A percentile compares a stretch with the other conserved stretches of the same genome.
These are phyloP conservation scores for Saccharata proteae DNA, from an alignment of 2,329 filamentous ascomycete species.

Conservation along the genomic window DNA sequence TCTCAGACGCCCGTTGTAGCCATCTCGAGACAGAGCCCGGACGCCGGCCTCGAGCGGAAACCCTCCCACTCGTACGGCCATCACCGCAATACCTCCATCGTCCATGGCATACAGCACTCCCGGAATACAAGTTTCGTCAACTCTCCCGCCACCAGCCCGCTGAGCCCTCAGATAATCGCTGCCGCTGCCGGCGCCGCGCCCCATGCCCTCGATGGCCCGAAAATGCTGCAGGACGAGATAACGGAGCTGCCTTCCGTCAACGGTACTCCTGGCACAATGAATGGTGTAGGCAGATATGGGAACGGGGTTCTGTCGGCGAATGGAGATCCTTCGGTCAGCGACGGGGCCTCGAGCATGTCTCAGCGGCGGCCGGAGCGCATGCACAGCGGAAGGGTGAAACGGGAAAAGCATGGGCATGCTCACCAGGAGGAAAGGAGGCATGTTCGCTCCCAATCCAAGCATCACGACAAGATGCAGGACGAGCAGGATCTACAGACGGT, in stretches of 20 bases:
- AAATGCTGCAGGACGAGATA: constrained; percentile 28
- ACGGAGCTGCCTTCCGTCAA: constrained; percentile 23
- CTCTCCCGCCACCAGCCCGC: constrained; percentile 61
- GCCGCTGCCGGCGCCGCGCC: constrained; percentile 17
- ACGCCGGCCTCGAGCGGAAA: constrained; percentile 35
- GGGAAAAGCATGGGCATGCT: no score
- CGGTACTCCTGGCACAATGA: constrained; percentile 13
- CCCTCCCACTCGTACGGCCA: constrained; percentile 59
- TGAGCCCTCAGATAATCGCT: constrained; percentile 78
- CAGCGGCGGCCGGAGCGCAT: constrained; percentile 31
- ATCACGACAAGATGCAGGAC: constrained; percentile 50
- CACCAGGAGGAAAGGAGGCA: no score
- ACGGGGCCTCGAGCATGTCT: constrained; percentile 8
- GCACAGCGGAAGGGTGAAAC: constrained; percentile 48
- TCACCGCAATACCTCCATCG: constrained; percentile 92
- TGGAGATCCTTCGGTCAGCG: constrained; percentile 11
- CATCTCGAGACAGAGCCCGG: constrained; percentile 23
- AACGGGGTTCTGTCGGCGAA: constrained; percentile 7
- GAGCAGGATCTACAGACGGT: constrained; percentile 77
- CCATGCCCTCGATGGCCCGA: constrained; percentile 24
- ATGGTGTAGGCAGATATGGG: constrained; percentile 11
- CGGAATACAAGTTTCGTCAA: constrained; percentile 79
- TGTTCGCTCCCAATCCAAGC: constrained; percentile 57
- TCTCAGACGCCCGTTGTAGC: constrained; percentile 29
- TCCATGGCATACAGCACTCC: constrained; percentile 88